A percentile compares a stretch with the other conserved stretches of the same genome.
These are phyloP conservation scores for Coemansia sp. DNA, from an alignment of 192 early-diverging fungal genomes.

Conservation along the genomic window DNA sequence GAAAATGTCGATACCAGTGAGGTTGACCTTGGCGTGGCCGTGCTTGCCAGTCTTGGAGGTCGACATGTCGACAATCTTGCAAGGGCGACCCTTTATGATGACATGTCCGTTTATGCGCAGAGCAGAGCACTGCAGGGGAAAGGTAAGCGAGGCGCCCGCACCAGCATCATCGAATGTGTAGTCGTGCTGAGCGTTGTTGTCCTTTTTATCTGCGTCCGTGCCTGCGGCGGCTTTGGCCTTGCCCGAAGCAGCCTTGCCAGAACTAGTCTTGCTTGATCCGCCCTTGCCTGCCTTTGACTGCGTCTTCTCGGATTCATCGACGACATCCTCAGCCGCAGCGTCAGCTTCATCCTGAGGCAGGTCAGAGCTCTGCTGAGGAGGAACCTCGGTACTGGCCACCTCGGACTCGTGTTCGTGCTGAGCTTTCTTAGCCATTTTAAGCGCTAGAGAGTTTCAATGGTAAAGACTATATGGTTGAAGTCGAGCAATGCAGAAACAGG, in stretches of 20 bases:
- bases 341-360: constrained; percentile 96
- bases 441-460: neutral
- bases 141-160: constrained; percentile 87
- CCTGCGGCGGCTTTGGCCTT: neutral
- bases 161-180: constrained; percentile 19
- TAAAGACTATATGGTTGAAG: neutral
- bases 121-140: constrained; percentile 99
- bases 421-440: constrained; percentile 60
- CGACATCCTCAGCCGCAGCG: constrained; percentile 62
- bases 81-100: constrained; percentile 98
- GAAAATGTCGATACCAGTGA: constrained; percentile 96
- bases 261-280: neutral
- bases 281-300: neutral
- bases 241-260: constrained; percentile 9
- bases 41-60: constrained; percentile 99
- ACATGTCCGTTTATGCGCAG: constrained; percentile 99
- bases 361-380: constrained; percentile 97
- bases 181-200: constrained; percentile 11
- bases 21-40: constrained; percentile 99
- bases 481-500: neutral
- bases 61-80: constrained; percentile 99
- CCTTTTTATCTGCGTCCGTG: neutral
- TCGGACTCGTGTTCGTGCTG: constrained; percentile 73
- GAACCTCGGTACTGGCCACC: constrained; percentile 68
- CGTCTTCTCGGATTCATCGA: neutral